phyloP scores from a whole-genome alignment of 345 rosid species.

The Bruguiera sexangula region DNA sequence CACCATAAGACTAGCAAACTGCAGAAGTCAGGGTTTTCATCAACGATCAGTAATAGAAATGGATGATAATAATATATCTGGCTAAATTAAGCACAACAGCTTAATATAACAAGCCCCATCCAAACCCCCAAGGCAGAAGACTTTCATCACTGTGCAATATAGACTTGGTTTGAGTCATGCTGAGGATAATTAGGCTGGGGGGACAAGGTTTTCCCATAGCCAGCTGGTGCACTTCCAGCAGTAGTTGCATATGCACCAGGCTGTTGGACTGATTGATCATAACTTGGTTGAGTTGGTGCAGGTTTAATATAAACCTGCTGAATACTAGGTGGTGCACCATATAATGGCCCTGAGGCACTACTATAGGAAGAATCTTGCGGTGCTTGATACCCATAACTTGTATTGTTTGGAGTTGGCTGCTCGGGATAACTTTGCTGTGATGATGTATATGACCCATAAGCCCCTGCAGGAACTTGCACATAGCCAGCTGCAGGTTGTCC shows the following conservation, averaged over 20 bases:
- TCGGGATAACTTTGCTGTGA: conserved; percentile 57
- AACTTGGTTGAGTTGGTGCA: conserved; percentile 54
- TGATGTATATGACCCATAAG: conserved; percentile 51
- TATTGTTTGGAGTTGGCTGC: conserved; percentile 41
- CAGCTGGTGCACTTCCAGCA: conserved; percentile 48
- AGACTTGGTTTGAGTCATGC: conserved; percentile 40
- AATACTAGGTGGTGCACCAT: conserved; percentile 41
- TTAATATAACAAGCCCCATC: not conserved
- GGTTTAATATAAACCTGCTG: conserved; percentile 58
- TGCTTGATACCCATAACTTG: conserved; percentile 59
- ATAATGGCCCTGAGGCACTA: conserved; percentile 35
- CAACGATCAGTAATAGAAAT: not conserved
- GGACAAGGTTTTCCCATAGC: not conserved
- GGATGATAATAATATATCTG: not conserved
- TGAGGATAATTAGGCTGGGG: no score
- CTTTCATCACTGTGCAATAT: conserved; percentile 37
- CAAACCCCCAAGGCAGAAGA: conserved; percentile 3
- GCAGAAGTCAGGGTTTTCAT: not conserved
- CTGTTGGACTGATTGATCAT: conserved; percentile 62
- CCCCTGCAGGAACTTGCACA: conserved; percentile 49
- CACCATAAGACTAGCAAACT: not conserved
- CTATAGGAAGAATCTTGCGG: conserved; percentile 64
- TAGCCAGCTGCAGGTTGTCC: conserved; percentile 46
- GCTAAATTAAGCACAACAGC: not conserved
- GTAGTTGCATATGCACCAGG: conserved; percentile 51